Evolutionary conservation across 2,329 filamentous ascomycete species (phyloP), one percentile per base, ranked within the genome.

Genomic region (Laburnicola sp.): DNA sequence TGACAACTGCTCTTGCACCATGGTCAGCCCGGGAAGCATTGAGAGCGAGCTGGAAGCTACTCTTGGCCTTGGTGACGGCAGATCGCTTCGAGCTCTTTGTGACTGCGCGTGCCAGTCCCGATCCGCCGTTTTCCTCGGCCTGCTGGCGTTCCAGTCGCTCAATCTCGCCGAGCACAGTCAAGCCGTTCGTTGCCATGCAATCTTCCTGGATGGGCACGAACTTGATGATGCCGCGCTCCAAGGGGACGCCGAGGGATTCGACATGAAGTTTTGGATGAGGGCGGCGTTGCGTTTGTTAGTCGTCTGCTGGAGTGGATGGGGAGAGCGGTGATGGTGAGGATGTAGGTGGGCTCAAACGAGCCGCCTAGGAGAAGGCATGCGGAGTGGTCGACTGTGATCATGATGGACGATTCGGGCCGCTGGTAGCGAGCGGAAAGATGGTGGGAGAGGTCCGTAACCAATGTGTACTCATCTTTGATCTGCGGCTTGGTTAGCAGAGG

Each of bases 281-380:
- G 81, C 80, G 1, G 89, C 85, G 70, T 93, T 94, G 56, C 90
- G 84, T 69, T 88, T 88, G 75, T 96, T 96, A 45, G 84, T 89
- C 3, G 85, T 82, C 0, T 88, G 83, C 54, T 86, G 85, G 50
- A 94, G 57, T 89, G 81, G 8, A 79, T 79, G 1, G 87, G 80
- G 7, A 94, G 78, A 0, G 89, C 86, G 31, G 82, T 86, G 52
- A 96, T 82, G 30, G 84, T 87, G 64, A 96, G 78, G 53, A 86
- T 81, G 66, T 96, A 97, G 21, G 89, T 88, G 3, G 89, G 87
- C 44, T 91, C 87, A 57, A 89, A 87, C 4, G 84, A 86, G 31
- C 86, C 88, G 2, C 84, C 88, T 53, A 93, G 86, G 48, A 90
- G 77, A 60, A 96, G 82, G 65, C 87, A 89, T 11, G 83, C 81